Base-by-base conservation (phyloP, 176 grass and related monocot genomes). In the Oryza longistaminata region DNA sequence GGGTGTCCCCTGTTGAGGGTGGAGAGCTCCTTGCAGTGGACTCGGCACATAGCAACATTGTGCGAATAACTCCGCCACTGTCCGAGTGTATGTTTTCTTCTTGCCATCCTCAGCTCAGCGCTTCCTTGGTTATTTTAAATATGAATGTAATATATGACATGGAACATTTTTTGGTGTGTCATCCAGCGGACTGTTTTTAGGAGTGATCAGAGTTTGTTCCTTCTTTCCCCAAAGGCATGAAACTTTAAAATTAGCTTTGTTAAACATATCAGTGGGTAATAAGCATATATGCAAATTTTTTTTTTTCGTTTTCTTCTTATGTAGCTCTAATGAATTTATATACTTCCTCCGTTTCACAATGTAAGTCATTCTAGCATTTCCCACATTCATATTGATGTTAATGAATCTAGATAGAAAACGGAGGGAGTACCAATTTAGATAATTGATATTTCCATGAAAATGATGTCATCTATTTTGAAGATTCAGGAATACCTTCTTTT, bases 1-100 rank as follows among this genome's bases (percentile, higher is more conserved):
- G 96, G 75, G 91, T 98, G 68, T 98, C 96, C 37, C 93, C 91
- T 4, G 88, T 91, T 25, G 93, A 91, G 44, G 93, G 90, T 19
- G 92, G 91, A 25, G 96, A 95, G 81, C 96, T 98, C 69, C 87
- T 98, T 75, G 93, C 96, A 27, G 96, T 98, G 2, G 96, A 98
- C 25, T 82, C 96, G 9, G 76, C 88, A 61, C 86, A 93, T 72
- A 98, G 92, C 84, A 95, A 98, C 75, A 94, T 98, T 83, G 93
- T 98, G 78, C 93, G 96, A 61, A 92, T 98, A 81, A 93, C 96
- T 48, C 96, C 96, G 0, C 96, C 93, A 2, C 86, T 98, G 11
- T 98, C 96, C 19, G 90, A 95, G 75, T 98, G 93, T 98, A 93
- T n/a, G 90, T 53, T 58, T 83, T 61, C 60, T 66, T 82, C 61